Evolutionary conservation across 1,139 yeast genomes (phyloP).

Genomic region (Diutina mesorugosa): DNA sequence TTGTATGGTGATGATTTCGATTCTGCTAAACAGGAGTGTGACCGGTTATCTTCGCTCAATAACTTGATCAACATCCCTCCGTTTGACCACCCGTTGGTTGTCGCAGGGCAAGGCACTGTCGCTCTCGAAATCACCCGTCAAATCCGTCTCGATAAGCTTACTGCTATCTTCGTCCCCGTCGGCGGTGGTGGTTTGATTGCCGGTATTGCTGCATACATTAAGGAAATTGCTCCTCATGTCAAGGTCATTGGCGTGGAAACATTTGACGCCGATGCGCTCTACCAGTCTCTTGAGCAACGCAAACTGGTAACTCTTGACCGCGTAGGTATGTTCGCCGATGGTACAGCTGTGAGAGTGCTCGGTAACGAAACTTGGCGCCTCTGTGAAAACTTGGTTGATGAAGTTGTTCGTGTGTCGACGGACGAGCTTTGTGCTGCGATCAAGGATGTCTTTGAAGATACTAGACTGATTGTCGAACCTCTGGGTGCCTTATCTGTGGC

Average conservation of each 20-base stretch:
- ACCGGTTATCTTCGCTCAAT: constrained; percentile 50
- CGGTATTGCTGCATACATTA: constrained; percentile 81
- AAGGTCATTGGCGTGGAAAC: constrained; percentile 95
- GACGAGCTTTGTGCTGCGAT: constrained; percentile 98
- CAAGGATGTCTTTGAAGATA: constrained; percentile 91
- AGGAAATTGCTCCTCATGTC: constrained; percentile 95
- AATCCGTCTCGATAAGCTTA: constrained; percentile 60
- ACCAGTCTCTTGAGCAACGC: constrained; percentile 51
- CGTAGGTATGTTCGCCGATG: constrained; percentile 99
- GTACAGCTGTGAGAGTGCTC: constrained; percentile 87
- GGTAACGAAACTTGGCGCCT: constrained; percentile 90
- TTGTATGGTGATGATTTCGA: constrained; percentile 91
- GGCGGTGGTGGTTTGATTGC: constrained; percentile 98
- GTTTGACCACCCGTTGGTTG: constrained; percentile 92
- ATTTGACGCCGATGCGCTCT: constrained; percentile 83
- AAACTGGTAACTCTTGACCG: constrained; percentile 42
- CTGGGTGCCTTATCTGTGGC: constrained; percentile 96
- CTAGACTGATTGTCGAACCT: constrained; percentile 90
- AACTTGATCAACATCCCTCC: constrained; percentile 90
- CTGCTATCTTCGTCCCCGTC: constrained; percentile 83
- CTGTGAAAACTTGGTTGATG: constrained; percentile 71
- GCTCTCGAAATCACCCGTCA: constrained; percentile 90
- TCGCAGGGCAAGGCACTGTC: constrained; percentile 99
- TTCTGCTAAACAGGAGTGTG: constrained; percentile 82
- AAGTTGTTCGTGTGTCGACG: constrained; percentile 73